phyloP scores from a whole-genome alignment of 2,329 filamentous ascomycete species.

The Hypoxylon sp. region DNA sequence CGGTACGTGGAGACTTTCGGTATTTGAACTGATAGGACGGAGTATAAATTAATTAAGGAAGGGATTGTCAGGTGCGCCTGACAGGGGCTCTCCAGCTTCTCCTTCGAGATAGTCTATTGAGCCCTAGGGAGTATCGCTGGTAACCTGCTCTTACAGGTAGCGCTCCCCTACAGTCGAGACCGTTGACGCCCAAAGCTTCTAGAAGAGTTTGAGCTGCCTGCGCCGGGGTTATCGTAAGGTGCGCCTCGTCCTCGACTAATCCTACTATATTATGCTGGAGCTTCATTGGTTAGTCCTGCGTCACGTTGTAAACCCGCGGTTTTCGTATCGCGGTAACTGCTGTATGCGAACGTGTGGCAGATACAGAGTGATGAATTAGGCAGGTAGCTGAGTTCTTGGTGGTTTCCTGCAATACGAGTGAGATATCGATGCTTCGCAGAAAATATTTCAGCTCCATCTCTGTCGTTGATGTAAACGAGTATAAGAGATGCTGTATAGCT shows the following conservation, averaged over 20 bases:
- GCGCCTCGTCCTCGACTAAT: constrained; percentile 17
- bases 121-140: constrained; percentile 15
- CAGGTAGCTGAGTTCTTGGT: constrained; percentile 30
- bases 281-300: constrained; percentile 24
- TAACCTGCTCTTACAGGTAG: constrained; percentile 30
- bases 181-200: constrained; percentile 18
- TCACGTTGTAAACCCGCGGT: constrained; percentile 21
- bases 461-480: constrained; percentile 7
- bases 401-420: constrained; percentile 14
- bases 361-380: constrained; percentile 33
- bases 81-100: constrained; percentile 38
- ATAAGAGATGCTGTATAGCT: constrained; percentile 18
- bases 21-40: constrained; percentile 32
- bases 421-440: constrained; percentile 8
- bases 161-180: constrained; percentile 30
- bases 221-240: constrained; percentile 2
- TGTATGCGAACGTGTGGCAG: constrained; percentile 3
- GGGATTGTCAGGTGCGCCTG: constrained; percentile 32
- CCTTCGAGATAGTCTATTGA: constrained; percentile 28
- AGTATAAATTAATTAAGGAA: constrained; percentile 12
- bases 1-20: constrained; percentile 19
- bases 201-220: constrained; percentile 16
- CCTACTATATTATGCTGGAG: constrained; percentile 19
- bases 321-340: constrained; percentile 23
- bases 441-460: constrained; percentile 1